Base-by-base conservation (phyloP, 805 yeast genomes). In the Candida nitratophila region DNA sequence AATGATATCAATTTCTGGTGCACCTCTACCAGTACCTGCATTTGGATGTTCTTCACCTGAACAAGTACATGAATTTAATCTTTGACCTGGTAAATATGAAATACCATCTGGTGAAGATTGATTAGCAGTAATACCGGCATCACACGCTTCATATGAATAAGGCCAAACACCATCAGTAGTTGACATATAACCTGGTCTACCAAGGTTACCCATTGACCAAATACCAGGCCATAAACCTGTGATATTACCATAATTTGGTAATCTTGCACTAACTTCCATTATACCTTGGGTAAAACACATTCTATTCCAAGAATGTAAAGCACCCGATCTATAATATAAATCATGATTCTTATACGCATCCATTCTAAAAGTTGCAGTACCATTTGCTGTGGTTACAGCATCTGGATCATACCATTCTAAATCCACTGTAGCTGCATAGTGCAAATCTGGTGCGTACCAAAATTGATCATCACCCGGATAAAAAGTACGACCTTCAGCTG, bases 111-210 rank as follows among this genome's bases (percentile, higher is more conserved):
- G 68, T 0, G 90, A 76, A 15, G 88, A 79, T 66, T 86, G 95
- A 58, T 86, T 87, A 21, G 95, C 83, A 3, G 95, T 86, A 50
- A 86, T 86, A 47, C 96, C 96, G 3, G 86, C 85, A 63, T 86
- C 95, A 63, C 95, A 86, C 9, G 75, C 62, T 26, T 80, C 79
- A 59, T 86, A 86, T 2, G 86, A 69, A 56, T 86, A 87, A 6
- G 96, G 95, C 96, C 96, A 87, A 24, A 83, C 79, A 42, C 95
- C 95, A 27, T 86, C 90, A 5, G 95, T 76, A 5, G 86, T 66
- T 5, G 90, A 86, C 61, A 77, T 63, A 56, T 74, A 86, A 2
- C 96, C 96, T 0, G 95, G 88, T 51, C 95, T 76, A 15, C 83
- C 96, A 51, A 86, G 69, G 56, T 86, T 86, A 30, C 95, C 95